Conservation (phyloP, 2,329 filamentous ascomycete species). For the Venturia carpophila region DNA sequence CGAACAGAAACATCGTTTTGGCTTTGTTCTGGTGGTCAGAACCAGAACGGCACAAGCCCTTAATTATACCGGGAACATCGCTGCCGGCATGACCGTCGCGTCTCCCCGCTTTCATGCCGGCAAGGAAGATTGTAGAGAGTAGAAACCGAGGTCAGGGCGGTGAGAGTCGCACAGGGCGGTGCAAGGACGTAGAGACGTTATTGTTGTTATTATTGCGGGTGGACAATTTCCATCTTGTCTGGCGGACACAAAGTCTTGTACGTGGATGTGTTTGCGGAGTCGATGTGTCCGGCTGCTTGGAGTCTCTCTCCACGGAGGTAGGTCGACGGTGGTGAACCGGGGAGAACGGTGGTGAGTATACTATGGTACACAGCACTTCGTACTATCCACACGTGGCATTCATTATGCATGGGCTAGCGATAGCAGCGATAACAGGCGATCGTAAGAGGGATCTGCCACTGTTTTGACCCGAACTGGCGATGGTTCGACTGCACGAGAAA, state of each 20-base stretch:
- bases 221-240: not conserved
- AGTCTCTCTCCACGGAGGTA: not conserved
- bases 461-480: not conserved
- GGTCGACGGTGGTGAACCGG: not conserved
- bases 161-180: not conserved
- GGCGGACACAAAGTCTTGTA: not conserved
- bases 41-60: not conserved
- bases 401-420: not conserved
- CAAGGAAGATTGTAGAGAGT: not conserved
- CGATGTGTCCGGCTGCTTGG: not conserved
- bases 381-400: conserved; percentile 11
- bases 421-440: not conserved
- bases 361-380: too few species aligned
- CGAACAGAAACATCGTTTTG: not conserved
- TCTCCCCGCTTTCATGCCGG: not conserved
- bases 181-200: not conserved
- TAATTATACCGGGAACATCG: not conserved
- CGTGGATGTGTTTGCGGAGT: not conserved
- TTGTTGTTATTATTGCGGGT: not conserved
- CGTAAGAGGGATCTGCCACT: not conserved
- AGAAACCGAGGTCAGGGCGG: not conserved
- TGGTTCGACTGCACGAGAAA: not conserved
- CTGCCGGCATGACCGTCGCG: not conserved
- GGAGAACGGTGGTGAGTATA: not conserved
- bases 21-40: too few species aligned